Conservation (phyloP, 257 asterid genomes). For the Ophiorrhiza pumila region DNA sequence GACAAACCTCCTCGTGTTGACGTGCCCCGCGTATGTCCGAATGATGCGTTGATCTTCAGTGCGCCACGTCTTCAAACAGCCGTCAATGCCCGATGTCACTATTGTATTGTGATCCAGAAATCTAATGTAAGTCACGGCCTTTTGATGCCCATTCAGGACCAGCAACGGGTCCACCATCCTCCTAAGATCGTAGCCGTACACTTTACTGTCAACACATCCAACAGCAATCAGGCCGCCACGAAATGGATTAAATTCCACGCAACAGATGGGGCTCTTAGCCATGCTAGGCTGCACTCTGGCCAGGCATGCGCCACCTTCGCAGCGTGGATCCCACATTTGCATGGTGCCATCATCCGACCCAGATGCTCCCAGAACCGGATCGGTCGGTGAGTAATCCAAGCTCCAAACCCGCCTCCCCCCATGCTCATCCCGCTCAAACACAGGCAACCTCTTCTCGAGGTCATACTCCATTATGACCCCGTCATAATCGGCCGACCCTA, state of each 20-base stretch:
- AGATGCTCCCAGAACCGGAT: constrained; percentile 72
- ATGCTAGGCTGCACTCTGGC: constrained; percentile 48
- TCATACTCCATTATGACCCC: constrained; percentile 89
- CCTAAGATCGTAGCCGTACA: constrained; percentile 66
- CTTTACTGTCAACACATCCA: constrained; percentile 68
- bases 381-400: constrained; percentile 58
- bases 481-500: constrained; percentile 88
- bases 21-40: constrained; percentile 66
- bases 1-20: constrained; percentile 63
- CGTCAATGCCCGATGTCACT: constrained; percentile 65
- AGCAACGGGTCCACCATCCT: constrained; percentile 46
- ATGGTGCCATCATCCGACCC: constrained; percentile 93
- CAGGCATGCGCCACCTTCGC: constrained; percentile 37
- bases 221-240: constrained; percentile 42
- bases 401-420: constrained; percentile 90
- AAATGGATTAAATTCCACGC: constrained; percentile 76
- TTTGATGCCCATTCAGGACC: constrained; percentile 58
- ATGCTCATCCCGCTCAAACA: constrained; percentile 93
- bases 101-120: constrained; percentile 48
- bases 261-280: constrained; percentile 56
- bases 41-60: constrained; percentile 33
- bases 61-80: constrained; percentile 71
- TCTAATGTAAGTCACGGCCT: constrained; percentile 58
- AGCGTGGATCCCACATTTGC: constrained; percentile 89
- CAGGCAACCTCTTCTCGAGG: constrained; percentile 60